Conservation (phyloP, 2,329 filamentous ascomycete genomes). For the Dactylellina haptotyla region DNA sequence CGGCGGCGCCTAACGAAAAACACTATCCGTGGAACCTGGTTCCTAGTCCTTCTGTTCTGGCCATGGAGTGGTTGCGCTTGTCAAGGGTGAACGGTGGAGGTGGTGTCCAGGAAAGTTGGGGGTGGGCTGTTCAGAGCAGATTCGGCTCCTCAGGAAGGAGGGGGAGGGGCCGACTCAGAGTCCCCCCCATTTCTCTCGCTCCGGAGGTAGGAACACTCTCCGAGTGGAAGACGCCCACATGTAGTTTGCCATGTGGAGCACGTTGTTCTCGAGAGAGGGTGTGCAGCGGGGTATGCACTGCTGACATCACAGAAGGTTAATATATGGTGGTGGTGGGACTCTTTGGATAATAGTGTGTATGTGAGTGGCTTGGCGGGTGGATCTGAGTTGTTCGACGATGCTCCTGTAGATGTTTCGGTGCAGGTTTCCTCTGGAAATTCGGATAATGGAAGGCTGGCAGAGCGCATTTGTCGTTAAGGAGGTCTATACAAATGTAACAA, state of each 20-base stretch:
- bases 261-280: conserved; percentile 39
- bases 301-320: conserved; percentile 34
- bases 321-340: conserved; percentile 14
- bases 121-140: neutral
- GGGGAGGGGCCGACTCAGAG: neutral
- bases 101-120: conserved; percentile 26
- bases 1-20: conserved; percentile 53
- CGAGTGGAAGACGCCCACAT: conserved; percentile 34
- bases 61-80: conserved; percentile 9
- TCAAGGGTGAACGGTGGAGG: conserved; percentile 22
- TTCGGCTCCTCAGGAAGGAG: neutral
- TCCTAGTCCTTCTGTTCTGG: neutral
- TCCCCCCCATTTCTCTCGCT: too few species aligned
- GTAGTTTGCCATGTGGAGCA: conserved; percentile 47
- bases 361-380: conserved; percentile 46
- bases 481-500: too few species aligned
- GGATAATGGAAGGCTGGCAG: too few species aligned
- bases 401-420: conserved; percentile 10
- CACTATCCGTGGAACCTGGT: conserved; percentile 32
- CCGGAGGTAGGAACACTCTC: conserved; percentile 44
- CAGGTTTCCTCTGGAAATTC: too few species aligned
- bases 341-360: conserved; percentile 13
- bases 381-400: conserved; percentile 35
- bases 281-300: conserved; percentile 47
- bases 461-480: too few species aligned